phyloP scores from a whole-genome alignment of 2,329 filamentous ascomycete genomes.

The Helminthosporium solani region DNA sequence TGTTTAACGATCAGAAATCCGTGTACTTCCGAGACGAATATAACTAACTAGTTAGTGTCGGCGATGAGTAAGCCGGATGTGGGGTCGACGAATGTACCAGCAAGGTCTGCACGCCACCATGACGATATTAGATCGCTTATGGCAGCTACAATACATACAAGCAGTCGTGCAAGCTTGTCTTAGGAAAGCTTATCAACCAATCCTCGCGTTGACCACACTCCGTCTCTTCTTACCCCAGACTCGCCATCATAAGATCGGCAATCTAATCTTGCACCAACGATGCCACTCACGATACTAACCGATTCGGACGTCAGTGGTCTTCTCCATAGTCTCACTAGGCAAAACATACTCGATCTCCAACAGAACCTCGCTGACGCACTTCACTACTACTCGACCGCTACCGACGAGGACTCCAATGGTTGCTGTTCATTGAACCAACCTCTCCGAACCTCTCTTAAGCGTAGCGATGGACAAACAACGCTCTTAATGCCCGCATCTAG shows the following conservation, averaged over 20 bases:
- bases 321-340: slow-evolving; percentile 56
- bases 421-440: slow-evolving; percentile 64
- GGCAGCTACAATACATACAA: too few relatives aligned
- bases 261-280: slow-evolving; percentile 25
- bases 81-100: too few relatives aligned
- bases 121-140: background rate
- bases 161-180: too few relatives aligned
- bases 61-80: slow-evolving; percentile 18
- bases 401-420: slow-evolving; percentile 55
- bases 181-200: too few relatives aligned
- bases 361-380: slow-evolving; percentile 60
- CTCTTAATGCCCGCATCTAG: slow-evolving; percentile 68
- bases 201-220: too few relatives aligned
- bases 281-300: slow-evolving; percentile 63
- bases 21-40: too few relatives aligned
- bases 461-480: slow-evolving; percentile 62
- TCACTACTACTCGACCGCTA: slow-evolving; percentile 65
- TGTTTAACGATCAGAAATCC: slow-evolving; percentile 19
- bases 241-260: background rate
- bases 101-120: slow-evolving; percentile 16
- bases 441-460: slow-evolving; percentile 60
- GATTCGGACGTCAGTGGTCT: slow-evolving; percentile 57
- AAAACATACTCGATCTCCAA: slow-evolving; percentile 60
- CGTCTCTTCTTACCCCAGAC: background rate
- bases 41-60: too few relatives aligned